Evolutionary conservation across 225 moss, liverwort and hornwort genomes (phyloP).

Genomic region (Lunularia cruciata): DNA sequence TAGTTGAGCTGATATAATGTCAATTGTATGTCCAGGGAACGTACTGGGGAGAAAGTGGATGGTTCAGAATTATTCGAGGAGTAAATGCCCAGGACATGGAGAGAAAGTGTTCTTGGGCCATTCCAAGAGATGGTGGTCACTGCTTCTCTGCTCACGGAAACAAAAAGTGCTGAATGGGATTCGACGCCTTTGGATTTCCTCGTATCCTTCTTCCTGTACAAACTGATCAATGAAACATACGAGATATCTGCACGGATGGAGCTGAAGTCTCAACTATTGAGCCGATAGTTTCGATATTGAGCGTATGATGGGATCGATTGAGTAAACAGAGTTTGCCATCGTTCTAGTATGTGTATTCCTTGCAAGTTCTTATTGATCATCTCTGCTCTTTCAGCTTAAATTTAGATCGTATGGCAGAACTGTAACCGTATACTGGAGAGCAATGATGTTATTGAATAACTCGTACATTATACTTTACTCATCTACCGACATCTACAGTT

Average conservation of each 20-base stretch:
- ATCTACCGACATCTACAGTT: not conserved
- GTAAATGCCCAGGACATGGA: conserved; percentile 77
- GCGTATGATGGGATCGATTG: not conserved
- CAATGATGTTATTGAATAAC: not conserved
- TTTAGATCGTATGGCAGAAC: not conserved
- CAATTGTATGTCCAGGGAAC: conserved; percentile 63
- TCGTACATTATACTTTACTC: not conserved
- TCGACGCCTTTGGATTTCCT: not conserved
- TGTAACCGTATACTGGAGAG: not conserved
- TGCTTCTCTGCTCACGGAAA: conserved; percentile 84
- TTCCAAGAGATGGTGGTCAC: conserved; percentile 73
- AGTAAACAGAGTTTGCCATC: not conserved
- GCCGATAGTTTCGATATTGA: not conserved
- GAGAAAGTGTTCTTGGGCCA: conserved; percentile 67
- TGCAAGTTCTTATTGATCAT: not conserved
- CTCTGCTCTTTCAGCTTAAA: not conserved
- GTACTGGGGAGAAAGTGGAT: conserved; percentile 90
- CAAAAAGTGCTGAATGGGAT: conserved; percentile 22
- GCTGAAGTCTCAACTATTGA: not conserved
- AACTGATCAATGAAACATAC: no score
- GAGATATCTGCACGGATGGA: not conserved
- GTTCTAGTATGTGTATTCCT: not conserved
- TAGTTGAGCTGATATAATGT: not conserved
- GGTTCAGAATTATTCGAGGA: conserved; percentile 78
- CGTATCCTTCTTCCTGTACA: conserved; percentile 3